Evolutionary conservation across 2,329 filamentous ascomycete genomes (phyloP).

Genomic region (Penicillium sp.): DNA sequence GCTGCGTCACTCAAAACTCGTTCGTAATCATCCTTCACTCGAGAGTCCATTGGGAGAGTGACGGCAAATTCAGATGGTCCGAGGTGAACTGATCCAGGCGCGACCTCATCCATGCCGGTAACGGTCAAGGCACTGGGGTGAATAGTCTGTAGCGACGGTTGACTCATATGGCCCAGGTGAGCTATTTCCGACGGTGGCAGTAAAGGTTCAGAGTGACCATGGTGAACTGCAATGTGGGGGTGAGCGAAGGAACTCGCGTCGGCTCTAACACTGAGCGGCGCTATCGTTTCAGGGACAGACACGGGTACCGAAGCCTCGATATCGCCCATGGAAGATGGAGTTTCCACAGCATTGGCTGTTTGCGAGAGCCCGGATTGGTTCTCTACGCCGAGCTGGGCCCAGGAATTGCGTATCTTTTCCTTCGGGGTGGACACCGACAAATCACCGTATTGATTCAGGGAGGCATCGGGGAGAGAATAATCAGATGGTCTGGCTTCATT

Average conservation of each 20-base stretch:
- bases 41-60: slow-evolving; percentile 45
- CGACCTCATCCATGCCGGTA: slow-evolving; percentile 23
- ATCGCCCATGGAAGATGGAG: slow-evolving; percentile 45
- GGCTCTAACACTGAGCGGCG: slow-evolving; percentile 39
- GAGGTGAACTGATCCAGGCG: slow-evolving; percentile 36
- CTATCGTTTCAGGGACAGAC: slow-evolving; percentile 30
- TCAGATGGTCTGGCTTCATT: slow-evolving; percentile 11
- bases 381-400: slow-evolving; percentile 30
- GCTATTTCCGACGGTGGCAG: slow-evolving; percentile 30
- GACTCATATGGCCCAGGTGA: slow-evolving; percentile 16
- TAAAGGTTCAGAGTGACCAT: slow-evolving; percentile 26
- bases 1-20: slow-evolving; percentile 31
- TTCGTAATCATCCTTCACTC: slow-evolving; percentile 46
- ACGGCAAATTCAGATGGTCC: slow-evolving; percentile 43
- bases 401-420: slow-evolving; percentile 34
- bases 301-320: slow-evolving; percentile 36
- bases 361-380: slow-evolving; percentile 17
- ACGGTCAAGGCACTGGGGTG: slow-evolving; percentile 40
- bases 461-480: neutral
- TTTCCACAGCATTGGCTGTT: slow-evolving; percentile 32
- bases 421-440: slow-evolving; percentile 30
- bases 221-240: slow-evolving; percentile 22
- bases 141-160: slow-evolving; percentile 34
- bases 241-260: slow-evolving; percentile 31
- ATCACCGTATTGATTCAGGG: slow-evolving; percentile 24